These are phyloP conservation scores for Lasiosphaeria ovina DNA, from an alignment of 495 filamentous ascomycete species.

Conservation along the genomic window DNA sequence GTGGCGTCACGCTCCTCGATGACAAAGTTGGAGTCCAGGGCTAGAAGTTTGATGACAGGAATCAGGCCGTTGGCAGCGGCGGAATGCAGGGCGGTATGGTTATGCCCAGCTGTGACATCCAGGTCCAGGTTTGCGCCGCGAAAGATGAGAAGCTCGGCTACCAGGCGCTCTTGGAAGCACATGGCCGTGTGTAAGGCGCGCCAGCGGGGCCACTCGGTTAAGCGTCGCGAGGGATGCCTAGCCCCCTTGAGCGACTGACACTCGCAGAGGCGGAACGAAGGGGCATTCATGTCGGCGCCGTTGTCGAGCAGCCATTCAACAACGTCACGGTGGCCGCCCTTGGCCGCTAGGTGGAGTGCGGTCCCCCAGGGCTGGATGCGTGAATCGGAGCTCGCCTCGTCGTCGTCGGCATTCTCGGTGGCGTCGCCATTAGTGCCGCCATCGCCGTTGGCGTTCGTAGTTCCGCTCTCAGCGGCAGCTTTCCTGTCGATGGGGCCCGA, in stretches of 20 bases:
- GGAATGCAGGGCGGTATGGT: slow-evolving; percentile 28
- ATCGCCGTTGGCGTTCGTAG: slow-evolving; percentile 4
- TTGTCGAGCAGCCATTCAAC: slow-evolving; percentile 33
- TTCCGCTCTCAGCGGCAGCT: neutral
- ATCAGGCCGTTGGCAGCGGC: slow-evolving; percentile 27
- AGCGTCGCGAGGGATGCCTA: slow-evolving; percentile 12
- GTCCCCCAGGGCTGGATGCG: slow-evolving; percentile 5
- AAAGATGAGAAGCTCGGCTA: slow-evolving; percentile 33
- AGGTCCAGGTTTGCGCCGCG: slow-evolving; percentile 33
- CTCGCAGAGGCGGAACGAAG: slow-evolving; percentile 29
- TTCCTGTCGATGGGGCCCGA: slow-evolving; percentile 20
- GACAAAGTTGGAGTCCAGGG: slow-evolving; percentile 22
- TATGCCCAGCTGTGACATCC: slow-evolving; percentile 17
- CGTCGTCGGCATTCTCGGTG: slow-evolving; percentile 5
- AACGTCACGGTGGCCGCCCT: slow-evolving; percentile 31
- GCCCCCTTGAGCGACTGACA: slow-evolving; percentile 25
- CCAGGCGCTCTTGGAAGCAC: slow-evolving; percentile 30
- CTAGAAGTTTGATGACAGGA: slow-evolving; percentile 29
- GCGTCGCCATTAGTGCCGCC: slow-evolving; percentile 1
- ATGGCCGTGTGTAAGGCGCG: slow-evolving; percentile 37
- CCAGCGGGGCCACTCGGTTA: slow-evolving; percentile 27
- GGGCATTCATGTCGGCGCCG: slow-evolving; percentile 30
- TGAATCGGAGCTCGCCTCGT: neutral
- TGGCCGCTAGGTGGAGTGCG: slow-evolving; percentile 33
- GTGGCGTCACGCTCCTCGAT: slow-evolving; percentile 24